Base-by-base conservation (phyloP, 495 filamentous ascomycete genomes). In the Podospora bellae-mahoneyi region DNA sequence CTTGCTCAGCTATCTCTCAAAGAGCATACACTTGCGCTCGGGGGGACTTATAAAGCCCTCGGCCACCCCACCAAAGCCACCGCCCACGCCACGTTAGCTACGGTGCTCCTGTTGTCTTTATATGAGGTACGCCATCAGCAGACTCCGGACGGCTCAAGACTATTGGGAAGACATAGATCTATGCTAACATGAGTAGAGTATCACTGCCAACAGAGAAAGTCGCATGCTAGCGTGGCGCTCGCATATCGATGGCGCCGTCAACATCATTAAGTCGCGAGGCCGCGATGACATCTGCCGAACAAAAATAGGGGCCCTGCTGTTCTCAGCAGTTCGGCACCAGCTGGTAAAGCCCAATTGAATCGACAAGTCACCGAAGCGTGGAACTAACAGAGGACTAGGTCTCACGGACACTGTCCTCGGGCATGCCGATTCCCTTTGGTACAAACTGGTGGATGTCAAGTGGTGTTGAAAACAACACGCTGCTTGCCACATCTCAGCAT, bases 181-280 rank as follows among this genome's bases (percentile, higher is more conserved):
- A 10, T 48, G 18, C 4, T 28, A 81, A 79, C 64, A 66, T 72
- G 39, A 57, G 71, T 15, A 82, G 81, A 82, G 72, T 64, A 82
- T 85, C 30, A 78, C 79, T 6, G 78, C 81, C 4, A 77, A 77
- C 3, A 81, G 79, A 60, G 77, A 81, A 54, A 76, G 77, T 39
- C 75, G 78, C 34, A 77, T 84, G 72, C 74, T 78, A 32, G 80
- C 82, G 23, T 88, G 85, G 84, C 78, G 78, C 28, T 79, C 81
- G 10, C 85, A 88, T 66, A 80, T 84, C 54, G 80, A 84, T 34
- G 85, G 84, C 18, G 85, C 85, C n/a, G 80, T 82, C 20, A 75
- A 83, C 48, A 78, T 88, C 20, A 78, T 85, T 48, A 80, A 79
- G 67, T 69, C 80, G 10, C 78, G 85, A 58, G 85, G 85, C 0